These are phyloP conservation scores for Microbotryum violaceum DNA, from an alignment of 1,284 basidiomycete genomes.

Conservation along the genomic window DNA sequence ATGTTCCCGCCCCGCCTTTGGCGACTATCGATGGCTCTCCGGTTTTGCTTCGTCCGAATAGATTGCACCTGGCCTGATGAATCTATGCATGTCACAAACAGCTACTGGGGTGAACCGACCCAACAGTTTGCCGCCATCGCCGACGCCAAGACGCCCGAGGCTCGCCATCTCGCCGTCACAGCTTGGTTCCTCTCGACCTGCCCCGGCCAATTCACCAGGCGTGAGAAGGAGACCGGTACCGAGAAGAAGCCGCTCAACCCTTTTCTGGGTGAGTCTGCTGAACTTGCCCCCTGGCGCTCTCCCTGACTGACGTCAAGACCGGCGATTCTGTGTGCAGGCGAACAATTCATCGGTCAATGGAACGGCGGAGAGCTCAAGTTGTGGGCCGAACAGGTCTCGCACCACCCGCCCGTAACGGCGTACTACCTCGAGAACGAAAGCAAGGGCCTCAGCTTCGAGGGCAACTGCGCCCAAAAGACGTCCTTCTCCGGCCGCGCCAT, in stretches of 20 bases:
- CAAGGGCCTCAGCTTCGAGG: constrained; percentile 71
- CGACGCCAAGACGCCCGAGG: constrained; percentile 61
- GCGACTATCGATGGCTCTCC: constrained; percentile 33
- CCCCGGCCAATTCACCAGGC: constrained; percentile 33
- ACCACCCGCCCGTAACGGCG: constrained; percentile 57
- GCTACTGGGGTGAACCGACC: constrained; percentile 55
- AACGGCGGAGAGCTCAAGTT: constrained; percentile 77
- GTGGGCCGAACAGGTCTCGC: constrained; percentile 93
- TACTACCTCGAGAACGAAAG: constrained; percentile 69
- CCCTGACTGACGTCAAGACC: constrained; percentile 2
- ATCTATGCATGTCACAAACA: constrained; percentile 41
- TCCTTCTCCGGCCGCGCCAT: constrained; percentile 61
- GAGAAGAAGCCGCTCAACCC: constrained; percentile 69
- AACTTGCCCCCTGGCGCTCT: constrained; percentile 11
- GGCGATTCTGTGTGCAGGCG: constrained; percentile 24
- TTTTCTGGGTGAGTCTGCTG: constrained; percentile 5
- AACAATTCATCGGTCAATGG: constrained; percentile 86
- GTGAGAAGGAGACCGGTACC: constrained; percentile 41
- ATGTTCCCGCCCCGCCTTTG: constrained; percentile 29
- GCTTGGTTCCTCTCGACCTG: constrained; percentile 74
- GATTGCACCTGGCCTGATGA: not conserved
- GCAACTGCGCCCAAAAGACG: constrained; percentile 95
- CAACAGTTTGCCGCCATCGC: constrained; percentile 57
- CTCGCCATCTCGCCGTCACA: constrained; percentile 65
- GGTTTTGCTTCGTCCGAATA: constrained; percentile 57